A percentile compares a stretch with the other conserved stretches of the same genome.
phyloP scores from a whole-genome alignment of 208 protist species.

The Trypanosomatidae sp. region DNA sequence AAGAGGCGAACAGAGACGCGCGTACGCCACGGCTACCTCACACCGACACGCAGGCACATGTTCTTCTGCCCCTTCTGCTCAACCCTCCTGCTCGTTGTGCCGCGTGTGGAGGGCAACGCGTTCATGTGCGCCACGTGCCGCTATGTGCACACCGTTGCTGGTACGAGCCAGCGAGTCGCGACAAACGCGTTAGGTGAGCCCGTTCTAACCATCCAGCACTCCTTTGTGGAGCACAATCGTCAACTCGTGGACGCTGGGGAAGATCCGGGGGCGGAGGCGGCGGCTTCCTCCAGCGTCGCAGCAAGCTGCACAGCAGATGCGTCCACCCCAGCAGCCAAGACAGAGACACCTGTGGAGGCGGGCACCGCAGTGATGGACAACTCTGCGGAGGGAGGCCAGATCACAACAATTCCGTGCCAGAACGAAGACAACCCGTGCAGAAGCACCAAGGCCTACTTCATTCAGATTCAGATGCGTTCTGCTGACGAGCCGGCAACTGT shows the following conservation, averaged over 20 bases:
- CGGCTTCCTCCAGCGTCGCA: neutral
- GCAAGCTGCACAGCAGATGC: neutral
- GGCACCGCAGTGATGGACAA: neutral
- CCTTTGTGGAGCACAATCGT: conserved; percentile 55
- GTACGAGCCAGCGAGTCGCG: conserved; percentile 24
- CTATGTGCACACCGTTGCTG: conserved; percentile 54
- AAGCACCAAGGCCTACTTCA: conserved; percentile 89
- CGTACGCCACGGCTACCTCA: neutral
- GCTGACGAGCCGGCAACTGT: conserved; percentile 98
- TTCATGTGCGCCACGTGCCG: conserved; percentile 75
- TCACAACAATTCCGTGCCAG: conserved; percentile 81
- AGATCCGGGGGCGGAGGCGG: conserved; percentile 10
- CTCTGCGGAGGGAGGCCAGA: conserved; percentile 70
- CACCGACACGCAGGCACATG: conserved; percentile 37
- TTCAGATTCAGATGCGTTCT: conserved; percentile 97
- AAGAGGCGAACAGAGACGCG: neutral
- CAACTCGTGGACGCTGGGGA: conserved; percentile 32
- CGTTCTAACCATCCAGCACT: conserved; percentile 62
- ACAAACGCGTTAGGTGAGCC: conserved; percentile 51
- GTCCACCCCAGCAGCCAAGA: neutral
- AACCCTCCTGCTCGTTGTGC: conserved; percentile 73
- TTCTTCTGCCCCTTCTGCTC: conserved; percentile 92
- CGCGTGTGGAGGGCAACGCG: conserved; percentile 31
- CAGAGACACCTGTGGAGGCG: neutral
- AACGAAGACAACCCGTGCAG: conserved; percentile 83